Evolutionary conservation across 345 rosid species (phyloP), one percentile per base, ranked within the genome.

Genomic region (Heritiera littoralis): DNA sequence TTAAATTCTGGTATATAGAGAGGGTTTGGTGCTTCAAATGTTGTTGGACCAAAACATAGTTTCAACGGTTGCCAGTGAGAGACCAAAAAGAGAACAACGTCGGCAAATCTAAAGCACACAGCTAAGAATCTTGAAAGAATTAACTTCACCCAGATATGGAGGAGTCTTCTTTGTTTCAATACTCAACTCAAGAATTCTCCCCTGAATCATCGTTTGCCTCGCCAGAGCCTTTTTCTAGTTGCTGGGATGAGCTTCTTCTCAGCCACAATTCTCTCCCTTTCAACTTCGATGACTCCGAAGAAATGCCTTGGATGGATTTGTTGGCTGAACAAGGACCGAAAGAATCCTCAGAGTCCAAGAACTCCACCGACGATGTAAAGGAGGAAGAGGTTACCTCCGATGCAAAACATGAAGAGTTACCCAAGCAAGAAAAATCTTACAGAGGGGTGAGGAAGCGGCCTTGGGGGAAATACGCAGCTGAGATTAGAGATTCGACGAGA

Each of bases 381-480:
- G 88, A 87, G 58, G 92, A 86, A 13, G 88, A 86, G 38, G 78
- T 77, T 10, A 81, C 71, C 40, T 83, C 86, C 2, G 68, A 23
- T 18, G 68, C 48, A 15, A 83, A 77, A 68, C 79, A 9, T 0
- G 78, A 54, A 35, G 68, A 43, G 8, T 14, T 15, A 15, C 1
- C 71, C 35, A 77, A 52, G 48, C 80, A 81, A 59, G 87, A 82
- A 20, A 90, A 77, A 55, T 63, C 88, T 6, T 88, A 85, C 77
- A 80, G 94, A 85, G 94, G 94, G 38, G 94, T 91, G 0, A 81
- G 97, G 80, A 88, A 77, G 86, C 66, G 97, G 80, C 97, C 94
- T 0, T 91, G 97, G 95, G 94, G 97, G 9, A 89, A 89, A 48
- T 91, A n/a, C 8, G 97, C 95, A 1, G 97, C 97, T 0, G 97